phyloP scores from a whole-genome alignment of 192 early-diverging fungal species.

The Fimicolochytrium jonesii region DNA sequence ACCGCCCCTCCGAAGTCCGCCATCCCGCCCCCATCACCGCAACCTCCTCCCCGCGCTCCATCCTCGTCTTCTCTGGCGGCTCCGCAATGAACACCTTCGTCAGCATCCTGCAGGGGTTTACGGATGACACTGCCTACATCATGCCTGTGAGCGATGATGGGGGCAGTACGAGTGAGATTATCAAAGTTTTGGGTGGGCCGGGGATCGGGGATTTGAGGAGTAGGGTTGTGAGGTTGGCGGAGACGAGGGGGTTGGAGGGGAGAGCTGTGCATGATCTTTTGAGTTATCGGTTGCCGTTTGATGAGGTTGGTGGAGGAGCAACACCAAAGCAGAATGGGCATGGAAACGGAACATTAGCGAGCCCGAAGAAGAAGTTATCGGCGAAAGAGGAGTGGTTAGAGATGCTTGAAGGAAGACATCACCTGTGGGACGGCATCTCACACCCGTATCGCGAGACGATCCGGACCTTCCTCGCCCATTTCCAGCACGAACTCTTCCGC shows the following conservation, averaged over 20 bases:
- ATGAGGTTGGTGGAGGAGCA: constrained; percentile 42
- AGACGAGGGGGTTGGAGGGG: constrained; percentile 48
- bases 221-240: constrained; percentile 61
- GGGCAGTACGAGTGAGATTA: constrained; percentile 53
- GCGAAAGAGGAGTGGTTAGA: constrained; percentile 70
- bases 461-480: constrained; percentile 65
- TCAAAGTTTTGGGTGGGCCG: constrained; percentile 70
- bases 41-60: constrained; percentile 23
- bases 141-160: constrained; percentile 74
- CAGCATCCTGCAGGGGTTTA: constrained; percentile 53
- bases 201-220: constrained; percentile 72
- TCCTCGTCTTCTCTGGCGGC: constrained; percentile 73
- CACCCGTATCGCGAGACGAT: constrained; percentile 59
- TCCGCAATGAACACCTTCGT: constrained; percentile 69
- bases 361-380: neutral
- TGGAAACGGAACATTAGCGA: no score
- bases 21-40: neutral
- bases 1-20: neutral
- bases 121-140: constrained; percentile 61
- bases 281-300: constrained; percentile 60
- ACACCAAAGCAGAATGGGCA: no score
- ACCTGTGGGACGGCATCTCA: constrained; percentile 45
- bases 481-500: constrained; percentile 45
- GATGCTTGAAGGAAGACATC: constrained; percentile 70
- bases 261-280: constrained; percentile 63